Evolutionary conservation across 2,329 filamentous ascomycete species (phyloP).

Genomic region (Leptodontidium sp.): DNA sequence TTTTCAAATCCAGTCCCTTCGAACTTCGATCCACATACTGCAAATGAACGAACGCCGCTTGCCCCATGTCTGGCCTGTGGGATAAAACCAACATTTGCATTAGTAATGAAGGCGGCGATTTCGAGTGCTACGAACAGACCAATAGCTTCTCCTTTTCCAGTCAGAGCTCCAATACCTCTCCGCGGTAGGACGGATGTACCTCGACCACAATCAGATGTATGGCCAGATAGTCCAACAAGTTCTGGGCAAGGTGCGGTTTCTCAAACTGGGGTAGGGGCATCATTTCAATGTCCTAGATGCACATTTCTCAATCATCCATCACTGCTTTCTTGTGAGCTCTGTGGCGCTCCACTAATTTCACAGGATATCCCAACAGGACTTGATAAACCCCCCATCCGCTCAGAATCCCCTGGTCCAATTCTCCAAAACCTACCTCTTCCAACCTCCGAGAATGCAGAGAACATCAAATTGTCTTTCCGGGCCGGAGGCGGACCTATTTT

Average conservation of each 20-base stretch:
- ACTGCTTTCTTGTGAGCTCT: conserved; percentile 87
- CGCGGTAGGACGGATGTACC: conserved; percentile 38
- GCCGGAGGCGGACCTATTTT: conserved; percentile 90
- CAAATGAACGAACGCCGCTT: conserved; percentile 79
- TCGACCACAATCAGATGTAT: conserved; percentile 39
- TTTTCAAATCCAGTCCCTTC: conserved; percentile 92
- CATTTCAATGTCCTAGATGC: conserved; percentile 81
- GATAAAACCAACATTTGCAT: conserved; percentile 86
- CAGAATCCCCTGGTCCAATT: conserved; percentile 81
- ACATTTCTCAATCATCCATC: conserved; percentile 95
- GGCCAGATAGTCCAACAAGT: conserved; percentile 24
- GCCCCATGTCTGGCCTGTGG: conserved; percentile 92
- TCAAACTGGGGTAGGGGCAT: conserved; percentile 48
- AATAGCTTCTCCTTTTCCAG: conserved; percentile 41
- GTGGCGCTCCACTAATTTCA: conserved; percentile 76
- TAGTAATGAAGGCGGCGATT: conserved; percentile 87
- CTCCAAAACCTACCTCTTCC: conserved; percentile 51
- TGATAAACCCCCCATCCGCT: conserved; percentile 57
- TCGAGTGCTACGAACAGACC: conserved; percentile 70
- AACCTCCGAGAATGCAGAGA: conserved; percentile 68
- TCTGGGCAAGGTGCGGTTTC: conserved; percentile 7
- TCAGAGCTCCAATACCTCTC: conserved; percentile 43
- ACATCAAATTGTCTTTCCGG: conserved; percentile 91
- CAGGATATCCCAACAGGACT: conserved; percentile 54
- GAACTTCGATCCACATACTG: conserved; percentile 88